These are phyloP conservation scores for Phyllostachys edulis DNA, from an alignment of 176 grass and related monocot genomes.

Conservation along the genomic window DNA sequence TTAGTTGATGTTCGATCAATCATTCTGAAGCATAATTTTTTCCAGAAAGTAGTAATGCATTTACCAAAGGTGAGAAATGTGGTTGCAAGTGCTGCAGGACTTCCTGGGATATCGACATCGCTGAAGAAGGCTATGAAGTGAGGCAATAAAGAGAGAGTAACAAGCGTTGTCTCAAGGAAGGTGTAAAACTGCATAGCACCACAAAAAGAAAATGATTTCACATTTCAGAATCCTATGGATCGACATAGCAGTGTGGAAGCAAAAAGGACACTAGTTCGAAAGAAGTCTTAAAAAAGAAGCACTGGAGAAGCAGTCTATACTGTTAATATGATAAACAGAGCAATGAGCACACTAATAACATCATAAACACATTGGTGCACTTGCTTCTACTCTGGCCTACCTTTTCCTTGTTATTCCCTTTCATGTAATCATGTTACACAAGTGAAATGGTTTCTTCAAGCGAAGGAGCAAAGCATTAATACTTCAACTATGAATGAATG, in stretches of 20 bases:
- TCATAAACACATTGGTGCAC: background rate
- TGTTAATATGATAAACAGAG: background rate
- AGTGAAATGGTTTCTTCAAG: conserved; percentile 3
- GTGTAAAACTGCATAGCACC: conserved; percentile 58
- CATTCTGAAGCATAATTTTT: background rate
- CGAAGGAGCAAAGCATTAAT: background rate
- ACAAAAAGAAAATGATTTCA: conserved; percentile 20
- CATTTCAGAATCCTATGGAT: background rate
- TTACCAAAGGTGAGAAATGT: conserved; percentile 72
- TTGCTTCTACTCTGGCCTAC: background rate
- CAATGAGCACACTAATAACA: background rate
- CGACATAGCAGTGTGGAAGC: background rate
- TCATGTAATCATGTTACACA: background rate
- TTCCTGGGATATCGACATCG: conserved; percentile 62
- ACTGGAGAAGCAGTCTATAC: background rate
- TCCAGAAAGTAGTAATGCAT: background rate
- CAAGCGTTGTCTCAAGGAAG: conserved; percentile 68
- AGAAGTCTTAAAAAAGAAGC: background rate
- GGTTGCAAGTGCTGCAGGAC: conserved; percentile 68
- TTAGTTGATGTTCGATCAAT: background rate
- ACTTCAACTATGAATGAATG: background rate
- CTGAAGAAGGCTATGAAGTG: conserved; percentile 72
- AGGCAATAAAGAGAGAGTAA: conserved; percentile 58
- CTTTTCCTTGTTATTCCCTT: background rate
- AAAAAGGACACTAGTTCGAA: background rate